phyloP scores from a whole-genome alignment of 169 alveolate species.

The Cystoisospora suis region DNA sequence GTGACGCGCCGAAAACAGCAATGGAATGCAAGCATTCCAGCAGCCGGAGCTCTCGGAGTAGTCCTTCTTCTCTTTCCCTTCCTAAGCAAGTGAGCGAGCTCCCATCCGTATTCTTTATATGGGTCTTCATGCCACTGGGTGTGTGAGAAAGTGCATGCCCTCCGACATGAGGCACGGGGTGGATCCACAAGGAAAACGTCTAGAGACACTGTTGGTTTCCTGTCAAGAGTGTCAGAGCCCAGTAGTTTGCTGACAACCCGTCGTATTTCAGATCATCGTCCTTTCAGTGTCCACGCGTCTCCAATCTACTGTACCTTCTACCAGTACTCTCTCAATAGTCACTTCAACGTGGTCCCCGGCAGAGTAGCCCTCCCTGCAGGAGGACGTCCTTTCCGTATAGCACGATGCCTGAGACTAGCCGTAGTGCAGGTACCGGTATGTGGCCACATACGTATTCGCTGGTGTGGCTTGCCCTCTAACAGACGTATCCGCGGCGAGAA shows the following conservation, averaged over 20 bases:
- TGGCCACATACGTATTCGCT: too few relatives aligned
- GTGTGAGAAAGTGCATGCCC: not conserved
- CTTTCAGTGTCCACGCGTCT: not conserved
- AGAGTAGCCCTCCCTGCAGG: too few relatives aligned
- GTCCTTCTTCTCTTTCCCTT: conserved; percentile 1
- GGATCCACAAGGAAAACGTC: not conserved
- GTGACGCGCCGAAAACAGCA: conserved; percentile 10
- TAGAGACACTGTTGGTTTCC: not conserved
- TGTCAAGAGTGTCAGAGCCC: not conserved
- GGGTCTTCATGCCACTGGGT: not conserved
- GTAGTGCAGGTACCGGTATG: too few relatives aligned
- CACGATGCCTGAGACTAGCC: too few relatives aligned
- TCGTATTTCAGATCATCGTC: not conserved
- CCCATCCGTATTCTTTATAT: not conserved
- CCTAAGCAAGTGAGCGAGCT: not conserved
- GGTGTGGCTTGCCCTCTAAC: too few relatives aligned
- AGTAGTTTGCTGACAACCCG: not conserved
- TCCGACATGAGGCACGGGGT: not conserved
- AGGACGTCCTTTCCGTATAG: too few relatives aligned
- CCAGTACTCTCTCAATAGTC: too few relatives aligned
- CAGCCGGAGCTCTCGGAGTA: not conserved
- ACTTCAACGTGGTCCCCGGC: too few relatives aligned
- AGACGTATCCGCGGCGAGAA: too few relatives aligned
- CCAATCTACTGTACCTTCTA: too few relatives aligned
- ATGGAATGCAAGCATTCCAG: not conserved